Evolutionary conservation across 805 yeast genomes (phyloP).

Genomic region (Suhomyces kilbournensis): DNA sequence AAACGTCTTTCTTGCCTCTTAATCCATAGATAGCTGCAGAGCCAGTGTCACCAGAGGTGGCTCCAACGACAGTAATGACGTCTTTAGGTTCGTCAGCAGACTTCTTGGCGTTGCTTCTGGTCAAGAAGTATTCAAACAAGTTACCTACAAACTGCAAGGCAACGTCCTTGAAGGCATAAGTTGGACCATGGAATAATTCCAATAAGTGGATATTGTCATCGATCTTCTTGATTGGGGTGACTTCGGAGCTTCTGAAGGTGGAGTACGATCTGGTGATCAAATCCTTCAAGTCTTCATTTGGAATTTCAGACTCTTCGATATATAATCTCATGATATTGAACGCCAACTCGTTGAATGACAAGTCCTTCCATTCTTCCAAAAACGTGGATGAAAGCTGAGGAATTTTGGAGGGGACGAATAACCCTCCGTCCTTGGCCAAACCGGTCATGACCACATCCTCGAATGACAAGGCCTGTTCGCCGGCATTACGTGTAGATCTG

Average conservation of each 20-base stretch:
- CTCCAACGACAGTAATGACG: slow-evolving; percentile 93
- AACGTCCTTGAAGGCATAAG: slow-evolving; percentile 98
- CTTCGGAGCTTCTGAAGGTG: slow-evolving; percentile 83
- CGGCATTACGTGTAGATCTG: slow-evolving; percentile 74
- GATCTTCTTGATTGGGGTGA: slow-evolving; percentile 78
- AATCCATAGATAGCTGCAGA: slow-evolving; percentile 98
- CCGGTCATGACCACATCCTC: slow-evolving; percentile 88
- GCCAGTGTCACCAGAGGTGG: slow-evolving; percentile 99
- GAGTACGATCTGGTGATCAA: slow-evolving; percentile 76
- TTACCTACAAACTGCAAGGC: slow-evolving; percentile 98
- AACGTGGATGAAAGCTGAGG: slow-evolving; percentile 63
- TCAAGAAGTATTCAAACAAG: slow-evolving; percentile 86
- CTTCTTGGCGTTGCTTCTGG: slow-evolving; percentile 62
- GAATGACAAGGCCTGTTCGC: slow-evolving; percentile 54
- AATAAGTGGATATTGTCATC: slow-evolving; percentile 65
- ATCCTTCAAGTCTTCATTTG: slow-evolving; percentile 59
- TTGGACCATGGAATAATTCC: slow-evolving; percentile 98
- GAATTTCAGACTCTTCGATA: slow-evolving; percentile 69
- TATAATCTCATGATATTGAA: slow-evolving; percentile 80
- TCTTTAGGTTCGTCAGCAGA: slow-evolving; percentile 59
- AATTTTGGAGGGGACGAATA: slow-evolving; percentile 81
- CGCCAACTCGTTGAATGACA: slow-evolving; percentile 83
- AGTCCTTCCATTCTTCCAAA: slow-evolving; percentile 63
- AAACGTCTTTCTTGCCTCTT: slow-evolving; percentile 95
- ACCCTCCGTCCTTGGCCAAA: slow-evolving; percentile 94